These are phyloP conservation scores for Phaeomoniella chlamydospora DNA, from an alignment of 2,329 filamentous ascomycete species.

Conservation along the genomic window DNA sequence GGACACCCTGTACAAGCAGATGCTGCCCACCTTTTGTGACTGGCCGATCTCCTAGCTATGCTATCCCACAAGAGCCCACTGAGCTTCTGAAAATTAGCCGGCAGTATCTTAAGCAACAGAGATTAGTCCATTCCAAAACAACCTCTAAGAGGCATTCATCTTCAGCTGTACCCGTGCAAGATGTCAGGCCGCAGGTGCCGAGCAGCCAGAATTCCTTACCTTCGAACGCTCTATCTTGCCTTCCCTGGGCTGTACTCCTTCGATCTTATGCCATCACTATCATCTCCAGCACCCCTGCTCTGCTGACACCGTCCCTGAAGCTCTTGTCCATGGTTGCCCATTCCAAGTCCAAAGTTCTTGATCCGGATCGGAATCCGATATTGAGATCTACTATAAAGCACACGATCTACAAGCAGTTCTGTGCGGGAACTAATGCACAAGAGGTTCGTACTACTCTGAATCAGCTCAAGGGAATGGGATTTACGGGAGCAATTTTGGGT, in stretches of 20 bases:
- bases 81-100: no score
- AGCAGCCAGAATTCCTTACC: background rate
- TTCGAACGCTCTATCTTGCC: slow-evolving; percentile 8
- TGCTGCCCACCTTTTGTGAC: no score
- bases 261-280: slow-evolving; percentile 12
- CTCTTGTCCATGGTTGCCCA: slow-evolving; percentile 57
- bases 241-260: slow-evolving; percentile 9
- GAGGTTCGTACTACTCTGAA: slow-evolving; percentile 55
- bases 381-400: slow-evolving; percentile 58
- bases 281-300: slow-evolving; percentile 20
- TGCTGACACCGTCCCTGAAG: slow-evolving; percentile 56
- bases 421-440: slow-evolving; percentile 57
- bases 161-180: background rate
- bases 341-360: slow-evolving; percentile 50
- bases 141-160: background rate
- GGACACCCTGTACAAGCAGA: no score
- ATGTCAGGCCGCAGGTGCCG: background rate
- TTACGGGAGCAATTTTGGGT: slow-evolving; percentile 68
- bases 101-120: no score
- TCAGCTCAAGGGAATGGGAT: slow-evolving; percentile 59
- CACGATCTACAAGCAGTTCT: slow-evolving; percentile 86
- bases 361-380: slow-evolving; percentile 61
- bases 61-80: no score
- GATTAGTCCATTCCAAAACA: background rate
- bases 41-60: no score